Conservation (phyloP, 345 rosid genomes). For the Populus alba region DNA sequence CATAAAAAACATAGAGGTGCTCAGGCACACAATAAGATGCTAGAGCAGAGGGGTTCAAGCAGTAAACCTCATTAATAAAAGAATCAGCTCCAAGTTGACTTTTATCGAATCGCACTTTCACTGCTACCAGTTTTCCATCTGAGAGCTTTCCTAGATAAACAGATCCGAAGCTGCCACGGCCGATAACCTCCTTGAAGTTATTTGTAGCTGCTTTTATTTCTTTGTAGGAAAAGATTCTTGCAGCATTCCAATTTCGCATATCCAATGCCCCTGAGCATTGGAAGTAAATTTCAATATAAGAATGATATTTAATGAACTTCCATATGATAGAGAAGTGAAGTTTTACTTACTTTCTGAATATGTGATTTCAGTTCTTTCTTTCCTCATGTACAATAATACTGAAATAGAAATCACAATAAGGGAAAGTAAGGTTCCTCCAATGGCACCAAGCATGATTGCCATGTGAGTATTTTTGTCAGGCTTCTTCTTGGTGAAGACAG, state of each 20-base stretch:
- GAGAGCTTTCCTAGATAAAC: constrained; percentile 81
- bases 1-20: too few species aligned
- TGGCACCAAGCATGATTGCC: constrained; percentile 53
- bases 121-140: constrained; percentile 76
- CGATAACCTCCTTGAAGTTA: constrained; percentile 76
- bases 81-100: constrained; percentile 93
- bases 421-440: constrained; percentile 56
- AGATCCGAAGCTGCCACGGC: constrained; percentile 87
- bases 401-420: constrained; percentile 37
- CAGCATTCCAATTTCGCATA: constrained; percentile 80
- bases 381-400: constrained; percentile 41
- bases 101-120: constrained; percentile 80
- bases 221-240: constrained; percentile 70
- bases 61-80: constrained; percentile 75
- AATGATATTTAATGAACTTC: constrained; percentile 1
- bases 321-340: neutral
- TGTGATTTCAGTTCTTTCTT: constrained; percentile 38
- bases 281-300: constrained; percentile 15
- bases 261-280: constrained; percentile 46
- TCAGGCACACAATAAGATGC: neutral
- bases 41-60: constrained; percentile 4
- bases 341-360: constrained; percentile 46
- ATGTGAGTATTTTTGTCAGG: constrained; percentile 35
- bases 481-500: constrained; percentile 47
- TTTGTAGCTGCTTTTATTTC: constrained; percentile 80